Evolutionary conservation across 192 early-diverging fungal species (phyloP).

Genomic region (Entomortierella chlamydospora): DNA sequence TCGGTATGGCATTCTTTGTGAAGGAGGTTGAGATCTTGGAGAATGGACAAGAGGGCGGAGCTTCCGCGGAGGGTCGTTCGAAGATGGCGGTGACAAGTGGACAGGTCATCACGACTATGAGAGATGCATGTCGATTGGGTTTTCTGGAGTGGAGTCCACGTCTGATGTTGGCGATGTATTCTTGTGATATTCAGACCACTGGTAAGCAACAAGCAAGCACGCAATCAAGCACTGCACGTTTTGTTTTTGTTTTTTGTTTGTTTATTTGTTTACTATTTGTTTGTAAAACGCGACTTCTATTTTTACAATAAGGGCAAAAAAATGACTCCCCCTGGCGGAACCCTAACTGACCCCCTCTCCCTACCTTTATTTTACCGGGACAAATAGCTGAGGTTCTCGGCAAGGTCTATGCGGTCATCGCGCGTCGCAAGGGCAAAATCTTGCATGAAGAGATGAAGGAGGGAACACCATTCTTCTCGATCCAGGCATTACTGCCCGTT

Average conservation of each 20-base stretch:
- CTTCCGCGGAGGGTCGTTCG: conserved; percentile 57
- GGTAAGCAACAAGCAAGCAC: too few species aligned
- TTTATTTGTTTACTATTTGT: too few species aligned
- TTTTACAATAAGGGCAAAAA: too few species aligned
- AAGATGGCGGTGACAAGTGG: conserved; percentile 68
- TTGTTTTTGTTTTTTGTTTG: neutral
- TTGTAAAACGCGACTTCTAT: too few species aligned
- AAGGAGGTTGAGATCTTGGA: conserved; percentile 67
- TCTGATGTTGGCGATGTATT: conserved; percentile 95
- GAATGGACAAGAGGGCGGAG: conserved; percentile 26
- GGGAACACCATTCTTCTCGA: conserved; percentile 96
- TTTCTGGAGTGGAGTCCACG: conserved; percentile 96
- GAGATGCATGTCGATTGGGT: conserved; percentile 83
- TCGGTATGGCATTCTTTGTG: conserved; percentile 85
- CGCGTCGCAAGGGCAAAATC: conserved; percentile 90
- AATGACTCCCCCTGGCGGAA: too few species aligned
- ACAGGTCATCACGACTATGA: conserved; percentile 89
- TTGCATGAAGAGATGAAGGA: conserved; percentile 97
- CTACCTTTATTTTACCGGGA: too few species aligned
- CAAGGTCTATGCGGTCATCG: conserved; percentile 95
- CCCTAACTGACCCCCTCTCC: too few species aligned
- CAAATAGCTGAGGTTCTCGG: conserved; percentile 88
- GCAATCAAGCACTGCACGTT: too few species aligned
- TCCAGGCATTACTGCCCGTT: conserved; percentile 89
- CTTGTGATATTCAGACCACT: conserved; percentile 96